phyloP scores from a whole-genome alignment of 2,329 filamentous ascomycete species.

The Penicillium sp. region DNA sequence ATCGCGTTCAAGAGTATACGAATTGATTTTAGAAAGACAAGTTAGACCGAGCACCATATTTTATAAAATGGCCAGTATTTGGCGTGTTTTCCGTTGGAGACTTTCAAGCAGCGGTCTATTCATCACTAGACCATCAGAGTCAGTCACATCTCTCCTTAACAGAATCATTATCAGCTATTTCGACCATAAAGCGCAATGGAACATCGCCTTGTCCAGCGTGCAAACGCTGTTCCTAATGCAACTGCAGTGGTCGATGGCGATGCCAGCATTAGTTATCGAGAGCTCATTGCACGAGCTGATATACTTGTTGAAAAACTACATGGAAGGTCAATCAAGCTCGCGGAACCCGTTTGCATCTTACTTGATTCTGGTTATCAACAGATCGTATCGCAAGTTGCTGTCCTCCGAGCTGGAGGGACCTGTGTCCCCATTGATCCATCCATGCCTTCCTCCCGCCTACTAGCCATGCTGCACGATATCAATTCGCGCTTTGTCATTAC shows the following conservation, averaged over 20 bases:
- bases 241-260: neutral
- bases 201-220: neutral
- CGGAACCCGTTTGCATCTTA: neutral
- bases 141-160: neutral
- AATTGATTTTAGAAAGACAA: too few relatives aligned
- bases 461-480: neutral
- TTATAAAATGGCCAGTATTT: too few relatives aligned
- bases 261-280: neutral
- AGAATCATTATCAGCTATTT: neutral
- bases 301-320: neutral
- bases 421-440: neutral
- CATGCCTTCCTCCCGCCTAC: neutral
- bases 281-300: constrained; percentile 1
- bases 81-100: too few relatives aligned
- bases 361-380: neutral
- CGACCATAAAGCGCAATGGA: neutral
- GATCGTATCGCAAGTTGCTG: neutral
- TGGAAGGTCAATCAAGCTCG: neutral
- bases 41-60: too few relatives aligned
- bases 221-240: neutral
- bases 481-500: neutral
- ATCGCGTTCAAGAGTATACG: too few relatives aligned
- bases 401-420: constrained; percentile 2
- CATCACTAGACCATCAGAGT: neutral
- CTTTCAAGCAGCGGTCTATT: neutral